Evolutionary conservation across 1,284 basidiomycete genomes (phyloP).

Genomic region (Trichosporon inkin): DNA sequence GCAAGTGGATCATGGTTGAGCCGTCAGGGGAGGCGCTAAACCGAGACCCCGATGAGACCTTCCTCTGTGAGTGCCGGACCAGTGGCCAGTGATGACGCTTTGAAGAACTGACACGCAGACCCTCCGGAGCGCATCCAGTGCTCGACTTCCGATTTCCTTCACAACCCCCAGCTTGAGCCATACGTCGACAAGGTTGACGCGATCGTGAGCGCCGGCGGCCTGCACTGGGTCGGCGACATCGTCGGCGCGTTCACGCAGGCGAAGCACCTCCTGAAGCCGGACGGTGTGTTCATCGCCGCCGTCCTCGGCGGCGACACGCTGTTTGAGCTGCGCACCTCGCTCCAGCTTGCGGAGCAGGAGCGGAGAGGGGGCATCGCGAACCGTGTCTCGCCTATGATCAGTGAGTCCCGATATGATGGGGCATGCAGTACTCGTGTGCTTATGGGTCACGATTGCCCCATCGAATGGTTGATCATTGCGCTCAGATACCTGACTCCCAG

Average conservation of each 20-base stretch:
- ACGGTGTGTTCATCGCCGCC: slow-evolving; percentile 91
- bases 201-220: slow-evolving; percentile 80
- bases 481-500: slow-evolving; percentile 53
- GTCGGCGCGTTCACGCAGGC: slow-evolving; percentile 91
- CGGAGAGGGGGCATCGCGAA: slow-evolving; percentile 93
- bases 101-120: slow-evolving; percentile 18
- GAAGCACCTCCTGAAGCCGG: slow-evolving; percentile 75
- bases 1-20: slow-evolving; percentile 66
- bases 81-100: too few relatives aligned
- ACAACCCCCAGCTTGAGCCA: slow-evolving; percentile 52
- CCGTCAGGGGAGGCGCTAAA: slow-evolving; percentile 69
- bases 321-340: slow-evolving; percentile 76
- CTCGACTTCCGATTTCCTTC: slow-evolving; percentile 32
- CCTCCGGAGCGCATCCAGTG: slow-evolving; percentile 35
- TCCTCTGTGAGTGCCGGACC: slow-evolving; percentile 33
- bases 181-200: slow-evolving; percentile 72
- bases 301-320: slow-evolving; percentile 95
- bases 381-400: slow-evolving; percentile 94
- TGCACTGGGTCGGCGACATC: slow-evolving; percentile 98
- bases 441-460: too few relatives aligned
- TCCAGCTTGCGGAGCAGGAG: slow-evolving; percentile 92
- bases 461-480: too few relatives aligned
- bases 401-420: slow-evolving; percentile 57
- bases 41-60: slow-evolving; percentile 53
- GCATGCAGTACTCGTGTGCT: too few relatives aligned